Base-by-base conservation (phyloP, 495 filamentous ascomycete species). In the Aspergillus avenaceus region DNA sequence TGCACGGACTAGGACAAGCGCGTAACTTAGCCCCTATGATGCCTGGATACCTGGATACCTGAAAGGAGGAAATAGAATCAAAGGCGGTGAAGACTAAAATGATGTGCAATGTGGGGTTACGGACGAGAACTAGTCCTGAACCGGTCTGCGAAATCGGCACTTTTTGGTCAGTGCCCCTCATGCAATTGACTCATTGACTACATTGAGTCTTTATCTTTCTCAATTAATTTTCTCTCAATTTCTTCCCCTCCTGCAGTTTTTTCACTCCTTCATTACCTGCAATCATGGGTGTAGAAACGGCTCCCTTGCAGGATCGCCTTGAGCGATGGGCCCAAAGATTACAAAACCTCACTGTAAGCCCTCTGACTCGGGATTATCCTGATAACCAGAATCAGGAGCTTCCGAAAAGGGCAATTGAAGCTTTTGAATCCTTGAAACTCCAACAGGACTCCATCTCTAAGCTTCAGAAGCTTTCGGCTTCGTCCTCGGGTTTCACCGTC, bases 301-400 rank as follows among this genome's bases (percentile, higher is more conserved):
- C 59, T 56, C 60, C 63, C 43, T 53, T 70, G 47, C 65, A 71
- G 52, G 67, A 72, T 34, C 74, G 74, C 58, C 70, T 78, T 41
- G 68, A 72, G 49, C 65, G 66, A 63, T 79, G 76, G 75, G 66
- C 71, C 38, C 61, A 73, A 49, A 60, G 73, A 24, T 60, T 79
- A 11, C 73, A 71, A 48, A 75, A 69, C 45, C 60, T 78, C 49
- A 77, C 72, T 22, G 72, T 76, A 3, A 74, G 71, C 21, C 73
- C 76, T 32, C 67, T 79, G 45, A 71, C 75, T 27, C 66, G 76
- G 27, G 76, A 79, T 56, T 79, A 77, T 58, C 53, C 75, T 62
- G 61, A 75, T 62, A 57, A 67, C 50, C 46, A 62, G 57, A 63
- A 65, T 51, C 54, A 60, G 24, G 67, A 70, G 45, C 51, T 53